Evolutionary conservation across 2,329 filamentous ascomycete species (phyloP), one percentile per base, ranked within the genome.

Genomic region (Fusarium anguioides): DNA sequence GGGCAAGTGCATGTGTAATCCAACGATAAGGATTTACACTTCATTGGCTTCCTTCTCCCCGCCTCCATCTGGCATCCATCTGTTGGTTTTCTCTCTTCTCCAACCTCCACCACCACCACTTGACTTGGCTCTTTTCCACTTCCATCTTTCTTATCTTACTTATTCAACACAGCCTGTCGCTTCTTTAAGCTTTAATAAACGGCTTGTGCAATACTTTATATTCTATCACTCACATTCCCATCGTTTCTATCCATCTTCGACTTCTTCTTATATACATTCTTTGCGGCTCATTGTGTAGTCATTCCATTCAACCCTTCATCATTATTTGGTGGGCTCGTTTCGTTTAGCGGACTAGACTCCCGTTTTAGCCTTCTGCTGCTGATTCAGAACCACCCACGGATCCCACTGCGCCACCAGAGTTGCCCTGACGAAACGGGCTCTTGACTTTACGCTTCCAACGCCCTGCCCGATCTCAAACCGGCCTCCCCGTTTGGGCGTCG

Each of bases 361-460:
- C 39, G 39, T 53, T 60, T 65, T 59, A 44, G 54, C 53, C 46
- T 54, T 50, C 37, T 17, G 45, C 31, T 42, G 53, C 61, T 64
- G 62, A 66, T 66, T 59, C 64, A 66, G 33, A 66, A 53, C 26
- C 36, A 18, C 58, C 36, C 59, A 64, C 63, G 51, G 51, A 69
- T 66, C 65, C 40, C 45, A 63, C 57, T 66, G 66, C 66, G 66
- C 66, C 66, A 69, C 66, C 45, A 52, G 56, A 56, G 29, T 49
- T 59, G 36, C 50, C 29, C 29, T 52, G 47, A 56, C 65, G 58
- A 60, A 61, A 54, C 54, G 18, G 33, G 26, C 33, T 46, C 57
- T 66, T 26, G 33, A 44, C 42, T 66, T 51, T 54, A 58, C 51
- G 52, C 60, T 54, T 66, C 48, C 60, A 52, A 52, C 60, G 24